Base-by-base conservation (phyloP, 495 filamentous ascomycete species). In the Penicillium coprophilum region DNA sequence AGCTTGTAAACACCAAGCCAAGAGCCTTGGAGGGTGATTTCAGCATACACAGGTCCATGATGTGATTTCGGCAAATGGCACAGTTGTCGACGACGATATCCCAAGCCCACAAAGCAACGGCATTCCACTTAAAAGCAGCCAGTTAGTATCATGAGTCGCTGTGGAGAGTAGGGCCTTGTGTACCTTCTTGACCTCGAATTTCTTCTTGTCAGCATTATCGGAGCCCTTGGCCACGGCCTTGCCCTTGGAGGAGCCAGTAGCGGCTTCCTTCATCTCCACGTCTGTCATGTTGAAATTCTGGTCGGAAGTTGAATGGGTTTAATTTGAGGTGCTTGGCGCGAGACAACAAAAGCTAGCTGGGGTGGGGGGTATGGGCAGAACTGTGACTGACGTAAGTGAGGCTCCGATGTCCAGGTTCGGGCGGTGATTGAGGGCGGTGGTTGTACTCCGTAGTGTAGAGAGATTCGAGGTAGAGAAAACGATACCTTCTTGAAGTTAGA, bases 71-170 rank as follows among this genome's bases (percentile, higher is more conserved):
- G 77, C 94, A 99, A 67, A 99, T 99, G 56, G 94, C 94, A 71
- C 94, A 99, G 80, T 99, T 99, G 77, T 99, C 94, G 50, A 99
- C 94, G 12, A 99, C 93, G 50, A 99, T 99, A 73, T 99, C 94
- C 94, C 94, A 99, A 2, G 94, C 95, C 94, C 94, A 99, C 3
- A 99, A 80, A 32, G 94, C 90, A n/a, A 99, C 94, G 1, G 95
- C 94, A 62, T 97, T 97, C 94, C 94, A 99, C 92, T 97, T 30
- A 2, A 63, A 20, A 50, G 34, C 48, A 19, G 24, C 31, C 12
- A 45, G 20, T 50, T 38, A 60, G 55, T 27, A 40, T 59, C 36
- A 50, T 49, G 36, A 38, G n/a, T 13, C 13, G n/a, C 23, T 13
- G 31, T 9, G 11, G 32, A 19, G 3, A 30, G 24, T 17, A 47